Conservation (phyloP, 2,329 filamentous ascomycete species). For the Biscogniauxia marginata region DNA sequence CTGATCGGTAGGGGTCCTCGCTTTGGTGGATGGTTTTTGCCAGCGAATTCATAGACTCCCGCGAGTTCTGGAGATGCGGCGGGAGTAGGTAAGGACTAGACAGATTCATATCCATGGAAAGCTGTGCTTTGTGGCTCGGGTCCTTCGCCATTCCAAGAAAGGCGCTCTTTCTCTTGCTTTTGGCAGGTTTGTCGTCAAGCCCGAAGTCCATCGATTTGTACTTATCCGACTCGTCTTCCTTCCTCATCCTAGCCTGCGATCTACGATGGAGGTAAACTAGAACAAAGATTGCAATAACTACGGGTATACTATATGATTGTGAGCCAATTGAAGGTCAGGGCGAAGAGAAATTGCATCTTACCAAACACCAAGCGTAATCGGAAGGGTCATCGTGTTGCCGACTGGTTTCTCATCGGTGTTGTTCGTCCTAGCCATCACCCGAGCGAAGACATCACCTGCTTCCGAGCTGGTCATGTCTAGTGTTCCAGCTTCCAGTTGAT, state of each 20-base stretch:
- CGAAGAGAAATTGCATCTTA: conserved; percentile 44
- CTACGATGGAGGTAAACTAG: conserved; percentile 78
- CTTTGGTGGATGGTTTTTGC: conserved; percentile 71
- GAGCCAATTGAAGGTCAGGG: conserved; percentile 12
- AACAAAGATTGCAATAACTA: conserved; percentile 64
- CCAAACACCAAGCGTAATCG: conserved; percentile 68
- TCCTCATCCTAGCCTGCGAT: conserved; percentile 66
- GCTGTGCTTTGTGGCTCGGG: conserved; percentile 46
- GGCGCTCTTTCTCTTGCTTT: conserved; percentile 45
- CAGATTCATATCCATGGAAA: conserved; percentile 73
- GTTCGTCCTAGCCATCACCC: conserved; percentile 24
- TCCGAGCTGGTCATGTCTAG: conserved; percentile 6
- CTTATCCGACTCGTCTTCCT: conserved; percentile 82
- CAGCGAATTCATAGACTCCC: conserved; percentile 83
- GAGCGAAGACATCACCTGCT: conserved; percentile 9
- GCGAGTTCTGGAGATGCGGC: conserved; percentile 72
- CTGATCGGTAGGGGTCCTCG: conserved; percentile 80
- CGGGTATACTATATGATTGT: conserved; percentile 63
- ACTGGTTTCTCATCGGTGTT: conserved; percentile 61
- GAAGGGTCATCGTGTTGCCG: conserved; percentile 56
- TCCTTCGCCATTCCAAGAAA: conserved; percentile 58
- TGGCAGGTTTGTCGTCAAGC: conserved; percentile 53
- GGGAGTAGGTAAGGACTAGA: conserved; percentile 93
- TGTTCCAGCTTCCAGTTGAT: conserved; percentile 13
- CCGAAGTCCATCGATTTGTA: conserved; percentile 94